Percentiles rank a stretch among this genome's conserved stretches.
These are phyloP conservation scores for Hypomontagnella submonticulosa DNA, from an alignment of 495 filamentous ascomycete species.

Conservation along the genomic window DNA sequence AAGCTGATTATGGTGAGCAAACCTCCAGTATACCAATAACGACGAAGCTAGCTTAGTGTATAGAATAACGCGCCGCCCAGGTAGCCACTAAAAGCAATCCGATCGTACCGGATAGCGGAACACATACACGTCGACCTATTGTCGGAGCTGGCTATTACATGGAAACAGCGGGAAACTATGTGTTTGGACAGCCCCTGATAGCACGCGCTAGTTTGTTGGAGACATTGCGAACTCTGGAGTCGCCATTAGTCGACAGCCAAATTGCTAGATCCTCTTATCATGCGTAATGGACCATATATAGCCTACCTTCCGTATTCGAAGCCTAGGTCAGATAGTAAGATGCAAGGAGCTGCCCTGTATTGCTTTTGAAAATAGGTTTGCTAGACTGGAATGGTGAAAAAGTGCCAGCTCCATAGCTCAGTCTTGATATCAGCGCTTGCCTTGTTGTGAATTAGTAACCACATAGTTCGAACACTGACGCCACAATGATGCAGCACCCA, in stretches of 20 bases:
- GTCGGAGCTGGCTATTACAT: neutral
- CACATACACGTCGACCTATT: neutral
- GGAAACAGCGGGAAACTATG: neutral
- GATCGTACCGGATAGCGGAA: slow-evolving; percentile 9
- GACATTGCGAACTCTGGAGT: slow-evolving; percentile 4
- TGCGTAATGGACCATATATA: too few species aligned
- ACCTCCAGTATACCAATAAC: too few species aligned
- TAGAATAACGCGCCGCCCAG: neutral
- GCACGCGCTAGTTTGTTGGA: neutral
- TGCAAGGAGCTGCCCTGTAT: too few species aligned
- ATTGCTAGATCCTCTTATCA: neutral
- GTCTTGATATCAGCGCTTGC: neutral
- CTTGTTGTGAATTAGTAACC: too few species aligned
- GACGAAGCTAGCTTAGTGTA: neutral
- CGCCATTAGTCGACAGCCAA: neutral
- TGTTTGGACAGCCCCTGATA: neutral
- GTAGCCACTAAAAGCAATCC: neutral
- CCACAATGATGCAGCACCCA: too few species aligned
- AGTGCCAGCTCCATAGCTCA: too few species aligned
- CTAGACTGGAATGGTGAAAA: too few species aligned
- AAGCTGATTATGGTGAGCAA: too few species aligned
- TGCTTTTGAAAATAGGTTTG: too few species aligned
- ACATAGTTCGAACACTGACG: too few species aligned
- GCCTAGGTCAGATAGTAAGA: too few species aligned
- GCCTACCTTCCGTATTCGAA: too few species aligned